phyloP scores from a whole-genome alignment of 345 rosid genomes.

The Gossypium mustelinum region DNA sequence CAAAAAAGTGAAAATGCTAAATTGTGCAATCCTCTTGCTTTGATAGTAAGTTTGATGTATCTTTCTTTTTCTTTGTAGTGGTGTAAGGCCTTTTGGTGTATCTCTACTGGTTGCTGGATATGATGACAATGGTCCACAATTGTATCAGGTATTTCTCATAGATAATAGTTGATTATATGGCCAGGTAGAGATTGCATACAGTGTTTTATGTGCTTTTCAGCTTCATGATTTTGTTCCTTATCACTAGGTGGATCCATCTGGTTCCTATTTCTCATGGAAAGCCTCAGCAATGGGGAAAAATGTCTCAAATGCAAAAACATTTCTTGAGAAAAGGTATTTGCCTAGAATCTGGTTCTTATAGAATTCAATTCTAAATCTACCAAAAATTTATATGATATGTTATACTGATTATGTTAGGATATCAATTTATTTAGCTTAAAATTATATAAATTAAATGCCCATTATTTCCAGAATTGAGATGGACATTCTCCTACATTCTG shows the following conservation, averaged over 20 bases:
- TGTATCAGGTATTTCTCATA: constrained; percentile 65
- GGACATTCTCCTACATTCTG: neutral
- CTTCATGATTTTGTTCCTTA: neutral
- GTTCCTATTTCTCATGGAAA: constrained; percentile 98
- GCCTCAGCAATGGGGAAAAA: constrained; percentile 99
- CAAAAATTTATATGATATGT: neutral
- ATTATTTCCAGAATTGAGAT: neutral
- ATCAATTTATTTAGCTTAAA: neutral
- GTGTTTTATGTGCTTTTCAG: neutral
- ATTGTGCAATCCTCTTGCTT: neutral
- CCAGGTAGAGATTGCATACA: neutral
- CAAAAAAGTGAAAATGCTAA: neutral
- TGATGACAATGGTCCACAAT: constrained; percentile 93
- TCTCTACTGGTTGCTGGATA: constrained; percentile 85
- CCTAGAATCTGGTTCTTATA: neutral
- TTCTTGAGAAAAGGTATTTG: constrained; percentile 84
- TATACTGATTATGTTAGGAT: neutral
- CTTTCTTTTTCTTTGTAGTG: constrained; percentile 36
- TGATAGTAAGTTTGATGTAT: neutral
- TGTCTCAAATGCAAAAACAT: constrained; percentile 89
- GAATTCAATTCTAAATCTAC: neutral
- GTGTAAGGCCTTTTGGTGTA: constrained; percentile 95
- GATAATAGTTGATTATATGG: neutral
- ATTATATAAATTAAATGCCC: neutral
- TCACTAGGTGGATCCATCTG: constrained; percentile 83